A percentile compares a stretch with the other conserved stretches of the same genome.
Conservation (phyloP, 169 alveolate species). For the Amoebophrya sp. region DNA sequence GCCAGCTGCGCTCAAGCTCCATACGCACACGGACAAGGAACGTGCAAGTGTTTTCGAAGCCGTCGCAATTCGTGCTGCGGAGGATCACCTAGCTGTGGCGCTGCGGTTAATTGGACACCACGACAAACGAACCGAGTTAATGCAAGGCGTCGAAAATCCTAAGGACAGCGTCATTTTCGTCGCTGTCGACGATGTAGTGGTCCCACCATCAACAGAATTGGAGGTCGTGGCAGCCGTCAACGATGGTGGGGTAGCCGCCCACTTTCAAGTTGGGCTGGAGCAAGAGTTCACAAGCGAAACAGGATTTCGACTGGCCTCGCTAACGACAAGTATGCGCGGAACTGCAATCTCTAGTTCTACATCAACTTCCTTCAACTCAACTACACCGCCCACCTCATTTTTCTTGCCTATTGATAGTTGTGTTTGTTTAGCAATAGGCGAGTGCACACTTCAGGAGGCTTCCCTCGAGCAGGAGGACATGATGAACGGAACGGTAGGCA, state of each 20-base stretch:
- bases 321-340: too few relatives aligned
- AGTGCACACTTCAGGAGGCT: too few relatives aligned
- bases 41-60: background rate
- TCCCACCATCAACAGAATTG: background rate
- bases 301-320: too few relatives aligned
- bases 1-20: background rate
- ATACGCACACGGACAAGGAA: background rate
- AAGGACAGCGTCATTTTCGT: background rate
- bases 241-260: slow-evolving; percentile 10
- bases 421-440: too few relatives aligned
- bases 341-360: too few relatives aligned
- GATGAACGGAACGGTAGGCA: too few relatives aligned
- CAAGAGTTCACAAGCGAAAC: background rate
- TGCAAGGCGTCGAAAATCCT: background rate
- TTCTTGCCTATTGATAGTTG: too few relatives aligned
- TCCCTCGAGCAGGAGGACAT: too few relatives aligned
- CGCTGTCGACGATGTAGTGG: background rate
- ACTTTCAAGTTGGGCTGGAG: background rate
- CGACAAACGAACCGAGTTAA: background rate
- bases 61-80: background rate
- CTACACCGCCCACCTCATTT: too few relatives aligned
- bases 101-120: background rate
- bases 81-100: background rate
- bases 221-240: background rate
- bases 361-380: too few relatives aligned